These are phyloP conservation scores for Coemansia sp. DNA, from an alignment of 192 early-diverging fungal species.

Conservation along the genomic window DNA sequence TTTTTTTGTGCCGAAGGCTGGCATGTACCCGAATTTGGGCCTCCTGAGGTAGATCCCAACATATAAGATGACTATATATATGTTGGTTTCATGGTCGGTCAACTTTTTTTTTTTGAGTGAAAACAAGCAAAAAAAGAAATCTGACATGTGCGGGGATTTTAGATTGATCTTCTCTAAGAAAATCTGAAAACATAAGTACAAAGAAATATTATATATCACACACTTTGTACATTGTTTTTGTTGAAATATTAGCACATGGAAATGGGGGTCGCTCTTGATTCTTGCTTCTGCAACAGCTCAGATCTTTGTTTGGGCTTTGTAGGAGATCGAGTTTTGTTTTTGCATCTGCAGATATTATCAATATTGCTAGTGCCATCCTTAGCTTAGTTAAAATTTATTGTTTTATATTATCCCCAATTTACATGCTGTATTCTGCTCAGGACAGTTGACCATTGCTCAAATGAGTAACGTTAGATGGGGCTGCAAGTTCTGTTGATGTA, in stretches of 20 bases:
- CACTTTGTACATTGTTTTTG: not conserved
- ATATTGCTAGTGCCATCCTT: not conserved
- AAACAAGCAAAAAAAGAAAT: not conserved
- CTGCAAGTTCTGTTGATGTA: too few relatives aligned
- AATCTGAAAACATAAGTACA: not conserved
- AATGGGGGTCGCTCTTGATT: not conserved
- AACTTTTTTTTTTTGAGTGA: too few relatives aligned
- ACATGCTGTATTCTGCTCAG: too few relatives aligned
- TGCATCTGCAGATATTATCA: not conserved
- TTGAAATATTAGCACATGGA: not conserved
- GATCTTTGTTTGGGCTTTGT: not conserved
- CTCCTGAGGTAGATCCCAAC: not conserved
- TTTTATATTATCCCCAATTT: too few relatives aligned
- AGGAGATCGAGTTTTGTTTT: not conserved
- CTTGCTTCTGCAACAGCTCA: not conserved
- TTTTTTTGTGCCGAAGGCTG: not conserved
- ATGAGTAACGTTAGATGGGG: too few relatives aligned
- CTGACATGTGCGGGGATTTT: not conserved
- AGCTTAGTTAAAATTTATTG: too few relatives aligned
- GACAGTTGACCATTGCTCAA: too few relatives aligned
- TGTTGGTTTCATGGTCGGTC: too few relatives aligned
- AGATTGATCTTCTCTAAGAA: not conserved
- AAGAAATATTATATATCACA: too few relatives aligned
- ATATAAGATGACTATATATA: not conserved
- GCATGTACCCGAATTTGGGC: not conserved